phyloP scores from a whole-genome alignment of 495 filamentous ascomycete species.

The Physcia stellaris region DNA sequence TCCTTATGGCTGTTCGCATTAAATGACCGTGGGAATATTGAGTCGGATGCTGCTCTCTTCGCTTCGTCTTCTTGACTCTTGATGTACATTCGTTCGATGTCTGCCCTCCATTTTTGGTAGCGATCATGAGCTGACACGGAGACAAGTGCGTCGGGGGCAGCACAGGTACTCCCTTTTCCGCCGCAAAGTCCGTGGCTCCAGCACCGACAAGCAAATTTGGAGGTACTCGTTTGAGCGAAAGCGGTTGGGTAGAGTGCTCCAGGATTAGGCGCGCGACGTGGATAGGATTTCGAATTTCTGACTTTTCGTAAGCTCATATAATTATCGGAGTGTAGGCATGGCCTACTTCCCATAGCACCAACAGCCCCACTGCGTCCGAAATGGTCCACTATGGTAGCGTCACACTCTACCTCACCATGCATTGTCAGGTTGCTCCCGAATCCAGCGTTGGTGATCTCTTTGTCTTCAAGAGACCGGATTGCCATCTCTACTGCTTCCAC shows the following conservation, averaged over 20 bases:
- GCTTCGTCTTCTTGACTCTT: too few species aligned
- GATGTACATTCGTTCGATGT: conserved; percentile 48
- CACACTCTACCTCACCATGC: conserved; percentile 83
- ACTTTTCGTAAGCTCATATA: neutral
- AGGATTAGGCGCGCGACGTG: conserved; percentile 71
- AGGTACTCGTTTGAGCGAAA: conserved; percentile 76
- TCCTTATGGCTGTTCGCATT: neutral
- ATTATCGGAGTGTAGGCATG: neutral
- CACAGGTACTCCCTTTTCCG: conserved; percentile 54
- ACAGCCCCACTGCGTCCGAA: conserved; percentile 82
- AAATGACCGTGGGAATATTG: neutral
- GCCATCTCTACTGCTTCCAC: conserved; percentile 89
- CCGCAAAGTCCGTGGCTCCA: conserved; percentile 76
- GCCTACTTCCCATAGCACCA: conserved; percentile 77
- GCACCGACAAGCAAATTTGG: conserved; percentile 80
- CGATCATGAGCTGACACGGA: conserved; percentile 61
- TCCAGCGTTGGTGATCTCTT: conserved; percentile 90
- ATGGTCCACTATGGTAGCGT: conserved; percentile 86
- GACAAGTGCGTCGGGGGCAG: conserved; percentile 58
- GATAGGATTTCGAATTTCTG: conserved; percentile 89
- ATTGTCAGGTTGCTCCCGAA: conserved; percentile 91
- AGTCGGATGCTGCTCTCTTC: conserved; percentile 4
- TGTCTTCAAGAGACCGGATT: conserved; percentile 74
- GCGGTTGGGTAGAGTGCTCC: conserved; percentile 51
- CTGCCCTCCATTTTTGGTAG: conserved; percentile 61